Conservation (phyloP, 441 rosid genomes). For the Adansonia gregorii region DNA sequence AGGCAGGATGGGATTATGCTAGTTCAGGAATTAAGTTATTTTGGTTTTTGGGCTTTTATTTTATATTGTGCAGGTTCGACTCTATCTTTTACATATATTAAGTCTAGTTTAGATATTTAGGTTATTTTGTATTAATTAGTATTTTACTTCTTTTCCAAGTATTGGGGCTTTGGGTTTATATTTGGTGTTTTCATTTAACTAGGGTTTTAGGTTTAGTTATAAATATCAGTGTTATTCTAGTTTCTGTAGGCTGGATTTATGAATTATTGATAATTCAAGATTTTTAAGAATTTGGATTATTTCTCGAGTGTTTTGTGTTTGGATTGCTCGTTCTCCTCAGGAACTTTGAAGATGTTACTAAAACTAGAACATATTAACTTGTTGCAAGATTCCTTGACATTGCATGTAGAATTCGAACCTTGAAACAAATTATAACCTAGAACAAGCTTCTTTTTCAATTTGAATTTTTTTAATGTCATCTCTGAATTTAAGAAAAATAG, state of each 20-base stretch:
- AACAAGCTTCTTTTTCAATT: background rate
- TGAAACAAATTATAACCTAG: background rate
- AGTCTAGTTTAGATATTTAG: background rate
- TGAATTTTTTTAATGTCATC: background rate
- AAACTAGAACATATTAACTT: background rate
- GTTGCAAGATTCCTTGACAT: background rate
- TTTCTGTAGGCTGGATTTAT: background rate
- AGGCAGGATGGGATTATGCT: background rate
- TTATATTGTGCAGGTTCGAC: background rate
- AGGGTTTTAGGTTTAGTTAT: background rate
- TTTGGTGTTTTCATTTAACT: background rate
- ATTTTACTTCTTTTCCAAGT: background rate
- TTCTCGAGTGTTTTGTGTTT: background rate
- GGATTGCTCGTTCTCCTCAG: background rate
- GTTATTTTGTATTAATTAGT: background rate
- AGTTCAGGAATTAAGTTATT: background rate
- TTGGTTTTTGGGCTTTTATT: background rate
- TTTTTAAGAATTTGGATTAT: background rate
- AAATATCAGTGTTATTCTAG: background rate
- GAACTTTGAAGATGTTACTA: background rate
- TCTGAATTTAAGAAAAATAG: background rate
- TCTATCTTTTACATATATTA: background rate
- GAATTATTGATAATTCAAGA: background rate
- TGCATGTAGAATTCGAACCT: background rate
- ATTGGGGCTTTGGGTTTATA: background rate